These are phyloP conservation scores for Chernovozyma aurita DNA, from an alignment of 1,139 yeast species.

Conservation along the genomic window DNA sequence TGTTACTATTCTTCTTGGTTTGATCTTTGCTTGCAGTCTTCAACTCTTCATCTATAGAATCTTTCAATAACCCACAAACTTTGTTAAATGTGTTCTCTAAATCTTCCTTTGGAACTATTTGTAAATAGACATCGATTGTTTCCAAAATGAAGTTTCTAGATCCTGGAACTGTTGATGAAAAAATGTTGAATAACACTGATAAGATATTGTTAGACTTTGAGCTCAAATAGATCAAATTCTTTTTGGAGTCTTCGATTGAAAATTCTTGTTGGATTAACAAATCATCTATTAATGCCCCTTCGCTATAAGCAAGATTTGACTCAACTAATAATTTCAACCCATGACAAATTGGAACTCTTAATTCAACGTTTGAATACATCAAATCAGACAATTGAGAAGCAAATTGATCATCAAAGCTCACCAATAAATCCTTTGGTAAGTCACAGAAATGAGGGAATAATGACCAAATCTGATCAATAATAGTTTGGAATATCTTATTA, in stretches of 20 bases:
- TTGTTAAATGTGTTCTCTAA: slow-evolving; percentile 76
- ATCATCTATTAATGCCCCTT: slow-evolving; percentile 57
- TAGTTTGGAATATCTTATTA: slow-evolving; percentile 72
- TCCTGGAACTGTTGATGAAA: slow-evolving; percentile 80
- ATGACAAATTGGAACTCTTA: slow-evolving; percentile 78
- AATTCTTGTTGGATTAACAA: slow-evolving; percentile 57
- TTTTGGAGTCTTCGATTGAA: slow-evolving; percentile 50
- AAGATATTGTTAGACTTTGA: slow-evolving; percentile 68
- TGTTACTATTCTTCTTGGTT: slow-evolving; percentile 16
- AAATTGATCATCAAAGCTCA: slow-evolving; percentile 66
- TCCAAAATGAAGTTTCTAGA: slow-evolving; percentile 81
- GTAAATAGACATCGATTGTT: slow-evolving; percentile 75
- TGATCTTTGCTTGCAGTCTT: slow-evolving; percentile 9
- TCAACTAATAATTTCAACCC: slow-evolving; percentile 76
- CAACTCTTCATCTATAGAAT: slow-evolving; percentile 66
- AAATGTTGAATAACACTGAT: slow-evolving; percentile 87
- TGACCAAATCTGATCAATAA: slow-evolving; percentile 90
- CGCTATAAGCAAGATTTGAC: slow-evolving; percentile 61
- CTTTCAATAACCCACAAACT: slow-evolving; percentile 73
- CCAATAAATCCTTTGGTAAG: slow-evolving; percentile 68
- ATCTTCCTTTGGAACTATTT: slow-evolving; percentile 64
- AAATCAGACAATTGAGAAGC: slow-evolving; percentile 74
- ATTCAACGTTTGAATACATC: slow-evolving; percentile 68
- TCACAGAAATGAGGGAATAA: slow-evolving; percentile 86
- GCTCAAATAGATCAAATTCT: slow-evolving; percentile 59